Evolutionary conservation across 208 protist species (phyloP).

Genomic region (Angomonas desouzai): DNA sequence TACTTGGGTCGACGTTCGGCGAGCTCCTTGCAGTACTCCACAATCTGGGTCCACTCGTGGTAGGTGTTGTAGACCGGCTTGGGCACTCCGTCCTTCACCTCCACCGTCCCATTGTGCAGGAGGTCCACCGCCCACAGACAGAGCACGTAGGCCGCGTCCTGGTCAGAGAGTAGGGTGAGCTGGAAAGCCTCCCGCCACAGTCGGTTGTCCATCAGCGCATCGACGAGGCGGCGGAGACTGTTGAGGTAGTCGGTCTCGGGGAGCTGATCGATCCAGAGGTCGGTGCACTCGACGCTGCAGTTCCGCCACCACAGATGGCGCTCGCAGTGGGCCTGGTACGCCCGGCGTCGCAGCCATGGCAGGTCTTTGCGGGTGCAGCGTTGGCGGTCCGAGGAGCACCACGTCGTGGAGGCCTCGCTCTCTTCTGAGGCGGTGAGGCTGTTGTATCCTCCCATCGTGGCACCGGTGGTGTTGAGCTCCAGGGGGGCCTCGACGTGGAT

Average conservation of each 20-base stretch:
- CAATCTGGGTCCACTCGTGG: constrained; percentile 42
- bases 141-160: constrained; percentile 45
- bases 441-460: no score
- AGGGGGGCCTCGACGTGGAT: constrained; percentile 43
- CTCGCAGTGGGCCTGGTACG: constrained; percentile 82
- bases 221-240: constrained; percentile 43
- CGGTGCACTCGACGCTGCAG: constrained; percentile 65
- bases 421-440: not conserved
- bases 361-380: constrained; percentile 56
- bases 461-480: not conserved
- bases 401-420: not conserved
- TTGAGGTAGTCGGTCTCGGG: constrained; percentile 28
- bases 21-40: constrained; percentile 57
- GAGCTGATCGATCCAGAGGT: constrained; percentile 67
- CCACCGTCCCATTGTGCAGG: constrained; percentile 10
- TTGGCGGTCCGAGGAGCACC: constrained; percentile 12
- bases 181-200: constrained; percentile 72
- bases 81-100: constrained; percentile 12
- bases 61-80: constrained; percentile 28
- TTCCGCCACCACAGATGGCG: constrained; percentile 49
- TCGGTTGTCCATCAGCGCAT: constrained; percentile 60
- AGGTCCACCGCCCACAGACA: constrained; percentile 61
- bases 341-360: constrained; percentile 63
- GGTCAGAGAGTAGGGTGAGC: constrained; percentile 38
- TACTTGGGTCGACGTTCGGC: constrained; percentile 1